Conservation (phyloP, 495 filamentous ascomycete genomes). For the Aspergillus nanangensis region DNA sequence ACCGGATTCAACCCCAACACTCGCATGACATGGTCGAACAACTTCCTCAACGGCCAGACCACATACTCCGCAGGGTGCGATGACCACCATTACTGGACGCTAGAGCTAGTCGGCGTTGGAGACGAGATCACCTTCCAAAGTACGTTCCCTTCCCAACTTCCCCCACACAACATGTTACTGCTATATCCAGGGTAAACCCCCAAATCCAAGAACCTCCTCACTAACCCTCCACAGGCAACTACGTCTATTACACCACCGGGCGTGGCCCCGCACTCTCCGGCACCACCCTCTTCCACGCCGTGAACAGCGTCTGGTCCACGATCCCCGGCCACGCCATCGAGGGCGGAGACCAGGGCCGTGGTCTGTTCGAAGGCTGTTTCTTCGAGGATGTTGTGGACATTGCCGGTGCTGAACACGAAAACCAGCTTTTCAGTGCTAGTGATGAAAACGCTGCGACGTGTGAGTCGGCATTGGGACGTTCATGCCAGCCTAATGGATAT, state of each 20-base stretch:
- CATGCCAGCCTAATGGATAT: background rate
- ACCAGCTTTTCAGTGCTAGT: background rate
- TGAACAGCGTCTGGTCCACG: constrained; percentile 10
- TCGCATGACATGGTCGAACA: constrained; percentile 22
- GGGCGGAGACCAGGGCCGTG: background rate
- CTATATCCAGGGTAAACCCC: too few relatives aligned
- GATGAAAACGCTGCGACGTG: background rate
- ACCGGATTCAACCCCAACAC: constrained; percentile 26
- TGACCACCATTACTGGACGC: constrained; percentile 45
- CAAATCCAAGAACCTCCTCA: too few relatives aligned
- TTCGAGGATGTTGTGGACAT: constrained; percentile 2
- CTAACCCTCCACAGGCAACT: constrained; percentile 21
- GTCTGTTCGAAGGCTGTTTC: constrained; percentile 11
- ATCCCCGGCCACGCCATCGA: constrained; percentile 13
- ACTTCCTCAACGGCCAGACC: constrained; percentile 40
- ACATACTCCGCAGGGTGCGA: constrained; percentile 38
- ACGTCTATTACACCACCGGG: constrained; percentile 41
- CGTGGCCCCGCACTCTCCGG: constrained; percentile 39
- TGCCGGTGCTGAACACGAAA: background rate
- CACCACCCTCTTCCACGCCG: constrained; percentile 32
- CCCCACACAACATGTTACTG: too few relatives aligned
- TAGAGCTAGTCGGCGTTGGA: constrained; percentile 38
- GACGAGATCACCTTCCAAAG: constrained; percentile 39
- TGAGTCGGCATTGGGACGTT: background rate
- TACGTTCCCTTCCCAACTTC: background rate